These are phyloP conservation scores for Backusella psychrophila DNA, from an alignment of 192 early-diverging fungal genomes.

Conservation along the genomic window DNA sequence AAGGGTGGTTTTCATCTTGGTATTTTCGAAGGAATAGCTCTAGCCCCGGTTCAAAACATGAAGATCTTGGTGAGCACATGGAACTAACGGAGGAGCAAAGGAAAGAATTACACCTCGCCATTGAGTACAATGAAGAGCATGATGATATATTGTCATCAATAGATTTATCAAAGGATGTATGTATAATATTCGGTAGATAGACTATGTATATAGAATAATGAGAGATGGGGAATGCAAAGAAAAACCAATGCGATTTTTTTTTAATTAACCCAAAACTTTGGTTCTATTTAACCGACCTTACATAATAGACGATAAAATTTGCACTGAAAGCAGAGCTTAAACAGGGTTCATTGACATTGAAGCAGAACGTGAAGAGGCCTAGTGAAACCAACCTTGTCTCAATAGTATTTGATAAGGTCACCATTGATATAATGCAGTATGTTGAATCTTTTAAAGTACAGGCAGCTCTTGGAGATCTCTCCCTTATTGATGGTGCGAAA, in stretches of 20 bases:
- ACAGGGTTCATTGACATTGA: slow-evolving; percentile 76
- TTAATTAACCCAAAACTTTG: not conserved
- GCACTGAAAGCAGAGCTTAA: slow-evolving; percentile 61
- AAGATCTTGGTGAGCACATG: not conserved
- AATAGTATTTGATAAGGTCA: slow-evolving; percentile 62
- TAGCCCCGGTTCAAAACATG: not conserved
- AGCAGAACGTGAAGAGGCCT: slow-evolving; percentile 43
- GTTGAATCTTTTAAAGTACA: slow-evolving; percentile 49
- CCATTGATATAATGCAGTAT: slow-evolving; percentile 52
- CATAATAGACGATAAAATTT: slow-evolving; percentile 57
- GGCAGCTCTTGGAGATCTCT: slow-evolving; percentile 57
- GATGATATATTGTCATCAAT: slow-evolving; percentile 46
- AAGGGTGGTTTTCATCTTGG: not conserved
- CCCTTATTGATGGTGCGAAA: slow-evolving; percentile 59
- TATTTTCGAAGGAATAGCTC: not conserved
- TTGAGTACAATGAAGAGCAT: slow-evolving; percentile 72
- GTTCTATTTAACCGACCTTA: not conserved
- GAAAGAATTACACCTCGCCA: slow-evolving; percentile 74
- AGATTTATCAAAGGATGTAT: slow-evolving; percentile 62
- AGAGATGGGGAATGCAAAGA: not conserved
- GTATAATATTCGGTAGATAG: not conserved
- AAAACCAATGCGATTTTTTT: not conserved
- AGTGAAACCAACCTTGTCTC: slow-evolving; percentile 38
- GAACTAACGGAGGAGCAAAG: slow-evolving; percentile 67
- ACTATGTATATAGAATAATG: not conserved